These are phyloP conservation scores for Scheffersomyces insectosa DNA, from an alignment of 1,139 yeast genomes.

Conservation along the genomic window DNA sequence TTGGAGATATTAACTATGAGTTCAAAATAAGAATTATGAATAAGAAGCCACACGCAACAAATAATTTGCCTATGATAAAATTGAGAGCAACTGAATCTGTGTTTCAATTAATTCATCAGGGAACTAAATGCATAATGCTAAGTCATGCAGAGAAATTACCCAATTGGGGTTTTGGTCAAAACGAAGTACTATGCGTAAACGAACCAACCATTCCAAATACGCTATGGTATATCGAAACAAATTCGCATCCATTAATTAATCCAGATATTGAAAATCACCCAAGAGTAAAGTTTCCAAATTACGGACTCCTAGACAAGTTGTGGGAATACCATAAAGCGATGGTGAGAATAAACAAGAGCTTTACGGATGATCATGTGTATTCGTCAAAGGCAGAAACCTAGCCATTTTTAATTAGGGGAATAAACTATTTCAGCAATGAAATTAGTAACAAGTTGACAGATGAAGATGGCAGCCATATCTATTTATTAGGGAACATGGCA, in stretches of 20 bases:
- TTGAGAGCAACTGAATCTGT: conserved; percentile 54
- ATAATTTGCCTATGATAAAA: conserved; percentile 38
- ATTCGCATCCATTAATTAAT: conserved; percentile 44
- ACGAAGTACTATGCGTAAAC: conserved; percentile 74
- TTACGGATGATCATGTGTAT: conserved; percentile 28
- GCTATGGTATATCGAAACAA: conserved; percentile 65
- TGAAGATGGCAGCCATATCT: conserved; percentile 32
- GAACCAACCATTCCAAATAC: conserved; percentile 61
- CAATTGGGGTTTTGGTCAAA: conserved; percentile 67
- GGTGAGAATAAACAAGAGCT: conserved; percentile 28
- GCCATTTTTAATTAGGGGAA: conserved; percentile 40
- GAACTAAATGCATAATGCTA: conserved; percentile 59
- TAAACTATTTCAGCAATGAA: conserved; percentile 28
- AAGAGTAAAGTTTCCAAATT: conserved; percentile 22
- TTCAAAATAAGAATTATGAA: conserved; percentile 46
- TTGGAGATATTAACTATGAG: conserved; percentile 53
- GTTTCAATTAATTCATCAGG: conserved; percentile 61
- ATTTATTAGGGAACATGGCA: conserved; percentile 37
- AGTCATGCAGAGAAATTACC: conserved; percentile 67
- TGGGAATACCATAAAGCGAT: conserved; percentile 38
- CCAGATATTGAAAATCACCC: conserved; percentile 25
- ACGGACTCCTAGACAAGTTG: conserved; percentile 28
- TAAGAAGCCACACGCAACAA: conserved; percentile 26
- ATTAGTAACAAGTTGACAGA: conserved; percentile 15
- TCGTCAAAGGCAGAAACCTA: conserved; percentile 38